These are phyloP conservation scores for Candida parachauliodes DNA, from an alignment of 805 yeast genomes.

Conservation along the genomic window DNA sequence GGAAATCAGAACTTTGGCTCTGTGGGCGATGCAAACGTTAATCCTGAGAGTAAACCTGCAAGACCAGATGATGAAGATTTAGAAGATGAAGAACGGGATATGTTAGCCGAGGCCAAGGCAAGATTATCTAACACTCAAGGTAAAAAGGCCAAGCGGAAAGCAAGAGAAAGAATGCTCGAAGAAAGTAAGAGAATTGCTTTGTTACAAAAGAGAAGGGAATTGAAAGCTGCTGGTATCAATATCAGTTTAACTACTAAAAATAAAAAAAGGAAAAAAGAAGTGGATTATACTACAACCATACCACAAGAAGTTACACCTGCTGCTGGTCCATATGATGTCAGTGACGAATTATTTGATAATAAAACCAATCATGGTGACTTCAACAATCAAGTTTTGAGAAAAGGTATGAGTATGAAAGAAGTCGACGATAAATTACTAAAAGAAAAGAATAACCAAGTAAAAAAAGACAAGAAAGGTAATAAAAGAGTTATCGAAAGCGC, in stretches of 20 bases:
- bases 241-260: conserved; percentile 48
- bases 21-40: conserved; percentile 59
- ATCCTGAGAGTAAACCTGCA: conserved; percentile 77
- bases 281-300: conserved; percentile 81
- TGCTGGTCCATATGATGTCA: conserved; percentile 64
- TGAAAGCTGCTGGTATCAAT: conserved; percentile 74
- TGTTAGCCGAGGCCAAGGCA: conserved; percentile 93
- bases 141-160: conserved; percentile 87
- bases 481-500: conserved; percentile 22
- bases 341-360: conserved; percentile 51
- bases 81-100: conserved; percentile 86
- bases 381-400: conserved; percentile 37
- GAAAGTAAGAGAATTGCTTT: conserved; percentile 74
- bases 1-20: conserved; percentile 18
- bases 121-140: conserved; percentile 91
- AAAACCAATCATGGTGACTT: conserved; percentile 36
- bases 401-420: conserved; percentile 44
- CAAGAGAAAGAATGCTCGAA: conserved; percentile 75
- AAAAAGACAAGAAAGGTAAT: conserved; percentile 14
- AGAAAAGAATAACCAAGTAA: conserved; percentile 16
- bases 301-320: conserved; percentile 72
- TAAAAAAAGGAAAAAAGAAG: conserved; percentile 53
- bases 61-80: conserved; percentile 74
- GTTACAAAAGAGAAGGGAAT: conserved; percentile 74
- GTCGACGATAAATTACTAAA: conserved; percentile 27